Percentiles rank a stretch among this genome's conserved stretches.
Evolutionary conservation across 2,329 filamentous ascomycete genomes (phyloP).

Genomic region (Sphaerulina populicola): DNA sequence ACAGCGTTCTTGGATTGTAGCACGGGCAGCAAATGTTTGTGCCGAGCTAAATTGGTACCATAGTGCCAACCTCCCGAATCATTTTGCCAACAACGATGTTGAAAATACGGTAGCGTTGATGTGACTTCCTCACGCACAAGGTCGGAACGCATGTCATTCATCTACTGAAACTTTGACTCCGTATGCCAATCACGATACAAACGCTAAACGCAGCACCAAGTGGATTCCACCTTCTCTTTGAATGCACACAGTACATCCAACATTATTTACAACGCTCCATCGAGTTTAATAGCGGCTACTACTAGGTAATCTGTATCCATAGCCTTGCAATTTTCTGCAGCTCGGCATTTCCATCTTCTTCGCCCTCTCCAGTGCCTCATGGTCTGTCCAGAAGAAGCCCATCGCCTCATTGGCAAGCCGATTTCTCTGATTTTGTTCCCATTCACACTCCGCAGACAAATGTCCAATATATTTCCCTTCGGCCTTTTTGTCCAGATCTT

Average conservation of each 20-base stretch:
- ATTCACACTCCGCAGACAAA: constrained; percentile 64
- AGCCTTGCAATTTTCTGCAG: constrained; percentile 49
- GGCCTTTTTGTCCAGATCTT: constrained; percentile 65
- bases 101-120: background rate
- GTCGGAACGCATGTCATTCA: background rate
- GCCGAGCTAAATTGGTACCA: background rate
- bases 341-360: constrained; percentile 51
- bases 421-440: constrained; percentile 58
- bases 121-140: constrained; percentile 1
- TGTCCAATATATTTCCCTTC: constrained; percentile 63
- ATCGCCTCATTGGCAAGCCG: constrained; percentile 67
- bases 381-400: constrained; percentile 79
- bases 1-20: background rate
- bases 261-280: background rate
- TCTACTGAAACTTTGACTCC: background rate
- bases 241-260: background rate
- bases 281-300: constrained; percentile 4
- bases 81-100: background rate
- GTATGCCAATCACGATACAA: background rate
- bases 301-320: constrained; percentile 35
- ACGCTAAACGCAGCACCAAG: background rate
- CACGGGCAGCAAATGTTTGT: background rate
- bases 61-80: background rate
- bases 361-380: constrained; percentile 68
- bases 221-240: background rate